Evolutionary conservation across 1,284 basidiomycete species (phyloP), one percentile per base, ranked within the genome.

Genomic region (Ceratorhiza oryzae-sativae): DNA sequence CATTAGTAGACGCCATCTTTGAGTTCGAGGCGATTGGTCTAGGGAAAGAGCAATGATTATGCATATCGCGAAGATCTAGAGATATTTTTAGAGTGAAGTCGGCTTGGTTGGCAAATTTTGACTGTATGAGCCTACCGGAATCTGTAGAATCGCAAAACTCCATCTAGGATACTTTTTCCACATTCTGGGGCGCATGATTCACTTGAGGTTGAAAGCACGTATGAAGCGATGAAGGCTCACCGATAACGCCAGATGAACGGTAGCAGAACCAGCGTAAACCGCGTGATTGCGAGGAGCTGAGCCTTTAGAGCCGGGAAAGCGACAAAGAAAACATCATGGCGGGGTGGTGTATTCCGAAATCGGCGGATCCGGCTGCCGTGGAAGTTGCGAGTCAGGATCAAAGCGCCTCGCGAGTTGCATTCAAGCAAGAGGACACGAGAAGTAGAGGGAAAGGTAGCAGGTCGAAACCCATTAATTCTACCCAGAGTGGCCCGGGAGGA

Each of bases 1-100:
- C 58, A 86, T 76, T 23, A 86, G 75, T 34, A 86, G 75, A n/a
- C 84, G 76, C 84, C 84, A 86, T 68, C 84, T 75, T 3, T 80
- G 78, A 0, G 84, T 84, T 15, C 79, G 74, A 3, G 82, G 81
- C 58, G 79, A 79, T 77, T 85, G 84, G 72, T 85, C 82, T 12
- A 84, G 77, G 0, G 83, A 84, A 27, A 85, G 77, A 0, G 83
- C 84, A 20, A 86, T 77, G 30, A 85, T 81, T 53, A 86, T 76
- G 72, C 83, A 83, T 23, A 84, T 71, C 0, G 83, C 83, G 73
- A 83, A 83, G 61, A 85, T 79, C 82, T 82, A 61, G 12, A 25
- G 39, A 55, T 72, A 46, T n/a, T n/a, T 58, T 20, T 49, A 12
- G 51, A 18, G 25, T 15, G 15, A 65, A 36, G 12, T 18, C 13